phyloP scores from a whole-genome alignment of 2,329 filamentous ascomycete genomes.

The Clonostachys chloroleuca region DNA sequence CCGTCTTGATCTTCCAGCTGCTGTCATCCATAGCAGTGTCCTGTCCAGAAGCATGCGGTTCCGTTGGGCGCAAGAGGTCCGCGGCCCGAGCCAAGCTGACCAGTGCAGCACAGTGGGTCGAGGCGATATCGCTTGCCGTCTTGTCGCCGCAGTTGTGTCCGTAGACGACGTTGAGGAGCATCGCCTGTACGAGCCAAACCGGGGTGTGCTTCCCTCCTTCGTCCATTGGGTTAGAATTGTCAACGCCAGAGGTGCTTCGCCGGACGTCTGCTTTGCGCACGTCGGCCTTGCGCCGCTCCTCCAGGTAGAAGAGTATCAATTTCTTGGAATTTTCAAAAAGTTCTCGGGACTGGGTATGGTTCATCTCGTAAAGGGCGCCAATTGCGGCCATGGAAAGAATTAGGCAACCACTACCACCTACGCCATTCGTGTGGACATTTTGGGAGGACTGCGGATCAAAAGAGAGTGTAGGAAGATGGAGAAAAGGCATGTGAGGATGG shows the following conservation, averaged over 20 bases:
- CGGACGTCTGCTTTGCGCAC: slow-evolving; percentile 61
- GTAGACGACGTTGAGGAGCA: slow-evolving; percentile 94
- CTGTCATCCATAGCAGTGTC: slow-evolving; percentile 56
- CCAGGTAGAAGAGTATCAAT: slow-evolving; percentile 89
- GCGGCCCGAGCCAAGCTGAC: slow-evolving; percentile 88
- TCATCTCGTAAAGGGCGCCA: slow-evolving; percentile 82
- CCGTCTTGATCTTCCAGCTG: slow-evolving; percentile 38
- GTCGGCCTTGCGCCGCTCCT: slow-evolving; percentile 84
- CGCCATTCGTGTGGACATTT: slow-evolving; percentile 52
- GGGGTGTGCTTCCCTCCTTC: slow-evolving; percentile 72
- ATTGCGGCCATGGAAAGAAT: slow-evolving; percentile 78
- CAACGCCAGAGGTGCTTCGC: slow-evolving; percentile 41
- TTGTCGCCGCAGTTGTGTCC: slow-evolving; percentile 94
- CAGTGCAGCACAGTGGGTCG: slow-evolving; percentile 84
- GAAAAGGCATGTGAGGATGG: slow-evolving; percentile 91
- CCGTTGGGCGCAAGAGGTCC: slow-evolving; percentile 53
- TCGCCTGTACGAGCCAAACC: slow-evolving; percentile 92
- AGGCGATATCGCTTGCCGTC: slow-evolving; percentile 84
- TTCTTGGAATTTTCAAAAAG: slow-evolving; percentile 92
- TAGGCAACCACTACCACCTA: slow-evolving; percentile 80
- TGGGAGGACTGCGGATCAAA: slow-evolving; percentile 72
- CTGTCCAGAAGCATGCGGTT: slow-evolving; percentile 39
- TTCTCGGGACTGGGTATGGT: slow-evolving; percentile 73
- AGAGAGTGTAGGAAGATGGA: slow-evolving; percentile 86
- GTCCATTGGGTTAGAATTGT: slow-evolving; percentile 39